Base-by-base conservation (phyloP, 306 rosid genomes). In the Styphnolobium japonicum region DNA sequence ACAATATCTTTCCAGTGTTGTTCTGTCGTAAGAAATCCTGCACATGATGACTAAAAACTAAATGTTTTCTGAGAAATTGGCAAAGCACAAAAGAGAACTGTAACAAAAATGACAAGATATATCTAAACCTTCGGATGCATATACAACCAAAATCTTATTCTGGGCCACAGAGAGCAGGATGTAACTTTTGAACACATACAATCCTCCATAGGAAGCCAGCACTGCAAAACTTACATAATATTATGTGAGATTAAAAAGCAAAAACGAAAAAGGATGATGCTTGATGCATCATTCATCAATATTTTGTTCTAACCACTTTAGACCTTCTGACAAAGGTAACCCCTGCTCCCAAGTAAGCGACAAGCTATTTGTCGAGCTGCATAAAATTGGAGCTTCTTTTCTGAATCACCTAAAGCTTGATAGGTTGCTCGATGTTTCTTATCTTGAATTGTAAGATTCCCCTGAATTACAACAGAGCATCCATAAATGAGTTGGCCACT, bases 361-460 rank as follows among this genome's bases (percentile, higher is more conserved):
- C 98, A 92, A 70, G 98, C 97, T 69, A 94, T 89, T 82, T 94
- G 98, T 65, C 97, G 89, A 77, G 98, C 97, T n/a, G 98, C 39
- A 85, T 86, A 94, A 77, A 89, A 94, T 37, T 94, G 91, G 3
- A 87, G 90, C 87, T 92, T 94, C 46, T 85, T 73, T 61, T 92
- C 97, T 31, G 98, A 90, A 84, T 89, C 94, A 70, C 81, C 90
- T 57, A 92, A 82, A 70, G 90, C 88, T 80, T 84, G 77, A 85
- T 91, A 94, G 16, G 90, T 92, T 25, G 94, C 97, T 63, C 97
- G 88, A 75, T 92, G 98, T 68, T 92, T 94, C 83, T 81, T 94
- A 61, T 94, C 98, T 40, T 85, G 86, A 14, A 67, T 40, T 81
- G 86, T 78, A 34, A 91, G 80, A 63, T 82, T 46, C 65, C 98